These are phyloP conservation scores for Backusella macrospora DNA, from an alignment of 192 early-diverging fungal genomes.

Conservation along the genomic window DNA sequence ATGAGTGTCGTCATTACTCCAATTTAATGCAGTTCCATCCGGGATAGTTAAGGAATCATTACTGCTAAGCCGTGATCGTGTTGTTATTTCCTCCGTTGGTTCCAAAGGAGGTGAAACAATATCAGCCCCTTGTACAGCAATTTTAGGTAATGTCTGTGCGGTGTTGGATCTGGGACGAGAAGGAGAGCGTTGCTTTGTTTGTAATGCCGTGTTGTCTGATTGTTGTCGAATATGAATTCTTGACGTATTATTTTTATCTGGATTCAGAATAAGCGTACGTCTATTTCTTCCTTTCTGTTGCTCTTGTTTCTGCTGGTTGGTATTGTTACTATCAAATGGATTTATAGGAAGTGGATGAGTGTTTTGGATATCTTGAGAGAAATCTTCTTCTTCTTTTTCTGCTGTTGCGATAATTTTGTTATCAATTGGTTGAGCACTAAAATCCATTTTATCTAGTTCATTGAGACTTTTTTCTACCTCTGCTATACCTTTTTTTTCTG, in stretches of 20 bases:
- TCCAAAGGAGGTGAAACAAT: background rate
- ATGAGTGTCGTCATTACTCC: background rate
- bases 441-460: background rate
- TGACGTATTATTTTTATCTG: background rate
- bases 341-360: background rate
- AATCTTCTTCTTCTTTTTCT: background rate
- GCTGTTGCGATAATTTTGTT: background rate
- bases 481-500: background rate
- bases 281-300: background rate
- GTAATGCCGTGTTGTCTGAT: background rate
- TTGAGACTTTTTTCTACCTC: background rate
- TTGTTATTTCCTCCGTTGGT: background rate
- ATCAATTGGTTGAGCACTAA: background rate
- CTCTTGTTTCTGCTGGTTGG: background rate
- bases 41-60: background rate
- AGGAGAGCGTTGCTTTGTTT: background rate
- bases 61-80: background rate
- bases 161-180: background rate
- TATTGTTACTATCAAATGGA: background rate
- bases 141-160: constrained; percentile 10
- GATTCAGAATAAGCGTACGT: background rate
- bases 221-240: background rate
- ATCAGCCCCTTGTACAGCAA: background rate
- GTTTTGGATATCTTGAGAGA: background rate
- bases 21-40: constrained; percentile 3